Percentiles rank a stretch among this genome's conserved stretches.
Conservation (phyloP, 2,329 filamentous ascomycete genomes). For the Phialophora chinensis region DNA sequence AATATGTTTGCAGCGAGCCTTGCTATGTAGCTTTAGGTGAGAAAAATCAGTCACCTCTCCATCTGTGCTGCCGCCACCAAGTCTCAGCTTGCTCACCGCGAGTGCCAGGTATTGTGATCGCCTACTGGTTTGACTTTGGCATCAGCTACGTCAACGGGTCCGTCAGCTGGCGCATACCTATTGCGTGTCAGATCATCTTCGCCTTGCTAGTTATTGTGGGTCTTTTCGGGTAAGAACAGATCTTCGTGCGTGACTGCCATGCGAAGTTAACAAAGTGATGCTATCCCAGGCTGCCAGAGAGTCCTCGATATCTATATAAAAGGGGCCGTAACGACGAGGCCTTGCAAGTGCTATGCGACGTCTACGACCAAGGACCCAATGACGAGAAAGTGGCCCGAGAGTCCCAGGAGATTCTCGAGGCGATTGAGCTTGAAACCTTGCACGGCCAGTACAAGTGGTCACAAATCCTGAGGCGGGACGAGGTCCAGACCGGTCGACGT, state of each 20-base stretch:
- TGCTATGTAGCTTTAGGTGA: too few relatives aligned
- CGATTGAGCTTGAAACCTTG: constrained; percentile 24
- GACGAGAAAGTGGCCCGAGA: background rate
- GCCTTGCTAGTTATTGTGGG: constrained; percentile 36
- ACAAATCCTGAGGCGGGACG: background rate
- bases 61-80: too few relatives aligned
- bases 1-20: background rate
- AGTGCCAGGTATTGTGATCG: constrained; percentile 48
- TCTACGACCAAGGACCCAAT: background rate
- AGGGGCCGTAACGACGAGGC: background rate
- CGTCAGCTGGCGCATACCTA: constrained; percentile 52
- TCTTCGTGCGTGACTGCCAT: too few relatives aligned
- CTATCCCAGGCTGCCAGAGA: constrained; percentile 17
- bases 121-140: constrained; percentile 57
- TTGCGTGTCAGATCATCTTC: constrained; percentile 52
- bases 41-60: too few relatives aligned
- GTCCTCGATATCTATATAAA: constrained; percentile 5
- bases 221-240: constrained; percentile 13
- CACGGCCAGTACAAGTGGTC: background rate
- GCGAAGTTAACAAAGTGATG: too few relatives aligned
- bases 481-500: background rate
- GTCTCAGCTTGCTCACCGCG: background rate
- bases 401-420: background rate
- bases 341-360: background rate
- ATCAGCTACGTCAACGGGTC: constrained; percentile 43